These are phyloP conservation scores for Triadica sebifera DNA, from an alignment of 345 rosid genomes.

Conservation along the genomic window DNA sequence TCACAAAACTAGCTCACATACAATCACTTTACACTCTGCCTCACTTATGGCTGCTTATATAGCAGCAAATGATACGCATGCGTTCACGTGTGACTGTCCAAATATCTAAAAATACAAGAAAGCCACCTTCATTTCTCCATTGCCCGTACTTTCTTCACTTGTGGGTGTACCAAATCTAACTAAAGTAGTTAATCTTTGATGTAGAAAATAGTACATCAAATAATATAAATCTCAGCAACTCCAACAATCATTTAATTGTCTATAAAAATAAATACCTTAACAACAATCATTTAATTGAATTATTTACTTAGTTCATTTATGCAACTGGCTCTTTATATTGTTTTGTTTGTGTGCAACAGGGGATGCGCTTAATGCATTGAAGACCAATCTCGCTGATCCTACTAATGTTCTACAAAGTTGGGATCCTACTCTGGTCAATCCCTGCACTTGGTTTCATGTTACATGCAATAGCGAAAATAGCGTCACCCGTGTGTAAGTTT, in stretches of 20 bases:
- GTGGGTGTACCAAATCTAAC: too few relatives aligned
- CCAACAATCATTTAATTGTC: background rate
- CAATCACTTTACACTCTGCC: too few relatives aligned
- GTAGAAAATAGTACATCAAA: too few relatives aligned
- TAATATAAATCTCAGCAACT: too few relatives aligned
- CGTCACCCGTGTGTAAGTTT: constrained; percentile 78
- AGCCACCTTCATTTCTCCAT: too few relatives aligned
- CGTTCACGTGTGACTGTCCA: too few relatives aligned
- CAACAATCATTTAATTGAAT: background rate
- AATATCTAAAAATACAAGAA: too few relatives aligned
- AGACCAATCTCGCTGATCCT: constrained; percentile 63
- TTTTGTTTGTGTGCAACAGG: constrained; percentile 39
- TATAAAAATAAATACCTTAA: background rate
- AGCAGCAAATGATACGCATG: too few relatives aligned
- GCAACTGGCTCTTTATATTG: background rate
- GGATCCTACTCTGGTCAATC: constrained; percentile 73
- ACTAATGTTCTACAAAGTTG: constrained; percentile 72
- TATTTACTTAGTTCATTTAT: background rate
- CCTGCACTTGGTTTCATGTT: constrained; percentile 86
- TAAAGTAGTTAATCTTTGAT: too few relatives aligned
- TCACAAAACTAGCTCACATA: too few relatives aligned
- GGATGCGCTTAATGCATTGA: constrained; percentile 79
- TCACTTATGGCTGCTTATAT: too few relatives aligned
- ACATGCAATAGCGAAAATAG: constrained; percentile 69
- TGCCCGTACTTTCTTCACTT: too few relatives aligned